Evolutionary conservation across 2,329 filamentous ascomycete species (phyloP), one percentile per base, ranked within the genome.

Genomic region (Arthrobotrys conoides): DNA sequence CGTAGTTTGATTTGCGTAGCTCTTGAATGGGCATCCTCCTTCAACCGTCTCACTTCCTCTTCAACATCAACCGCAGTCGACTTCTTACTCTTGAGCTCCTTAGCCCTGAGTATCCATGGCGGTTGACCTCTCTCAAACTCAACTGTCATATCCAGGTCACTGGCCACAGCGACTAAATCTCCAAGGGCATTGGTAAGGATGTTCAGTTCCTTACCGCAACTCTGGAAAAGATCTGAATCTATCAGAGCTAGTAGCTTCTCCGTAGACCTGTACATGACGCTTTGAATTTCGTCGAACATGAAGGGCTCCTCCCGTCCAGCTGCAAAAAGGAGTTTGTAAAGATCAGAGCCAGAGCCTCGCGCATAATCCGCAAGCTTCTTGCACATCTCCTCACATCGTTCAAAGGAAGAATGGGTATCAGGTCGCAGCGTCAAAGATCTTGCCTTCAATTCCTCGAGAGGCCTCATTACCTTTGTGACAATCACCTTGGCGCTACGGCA

Each of bases 401-500:
- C 90, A 83, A 97, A 96, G 0, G 88, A 87, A 20, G 90, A 88
- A 10, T 88, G 86, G 0, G 90, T 91, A 41, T 93, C 90, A 2
- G 89, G 88, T 30, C 89, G 87, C 46, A 96, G 87, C 18, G 92
- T 92, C 65, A 97, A 86, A 5, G 91, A 94, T 64, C 94, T 88
- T 2, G 89, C 87, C 83, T 91, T 91, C 69, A 97, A 88, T 71
- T 97, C 94, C 77, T 93, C 90, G 12, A 97, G 86, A 18, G 92
- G 90, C 66, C 92, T 90, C 49, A 93, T 88, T 5, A 92, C 89
- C 86, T 97, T 97, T 71, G 91, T 89, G 59, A 92, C 90, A 61
- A 95, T 88, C 38, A 97, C 92, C 87, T 97, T 97, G 71, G 91
- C 89, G 83, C 92, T 94, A 77, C 94, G 89, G 6, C 92, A 92